phyloP scores from a whole-genome alignment of 805 yeast species.

The Zygosaccharomyces gambellarensis region DNA sequence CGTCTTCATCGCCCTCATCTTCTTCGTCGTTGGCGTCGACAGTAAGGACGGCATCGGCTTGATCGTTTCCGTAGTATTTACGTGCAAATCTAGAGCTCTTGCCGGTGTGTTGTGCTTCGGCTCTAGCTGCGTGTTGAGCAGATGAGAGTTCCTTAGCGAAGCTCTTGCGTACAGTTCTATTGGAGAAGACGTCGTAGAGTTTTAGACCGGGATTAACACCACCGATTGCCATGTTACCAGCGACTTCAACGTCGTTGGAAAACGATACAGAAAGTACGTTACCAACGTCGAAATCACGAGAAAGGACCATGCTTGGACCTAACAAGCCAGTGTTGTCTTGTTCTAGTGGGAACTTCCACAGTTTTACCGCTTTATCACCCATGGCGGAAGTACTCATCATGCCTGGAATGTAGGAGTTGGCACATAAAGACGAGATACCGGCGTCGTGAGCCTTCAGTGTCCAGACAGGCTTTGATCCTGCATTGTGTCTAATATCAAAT shows the following conservation, averaged over 20 bases:
- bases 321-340: conserved; percentile 24
- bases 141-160: conserved; percentile 55
- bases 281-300: conserved; percentile 92
- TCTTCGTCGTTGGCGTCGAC: conserved; percentile 64
- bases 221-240: conserved; percentile 80
- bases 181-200: conserved; percentile 88
- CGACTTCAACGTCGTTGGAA: conserved; percentile 81
- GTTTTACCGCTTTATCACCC: conserved; percentile 80
- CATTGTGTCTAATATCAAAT: conserved; percentile 68
- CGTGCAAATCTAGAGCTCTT: conserved; percentile 70
- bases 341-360: conserved; percentile 70
- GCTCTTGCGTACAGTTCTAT: conserved; percentile 66
- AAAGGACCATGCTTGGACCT: conserved; percentile 79
- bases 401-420: conserved; percentile 63
- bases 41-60: conserved; percentile 52
- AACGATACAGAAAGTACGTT: conserved; percentile 78
- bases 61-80: conserved; percentile 51
- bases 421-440: conserved; percentile 77
- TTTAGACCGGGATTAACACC: conserved; percentile 82
- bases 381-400: conserved; percentile 81
- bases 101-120: conserved; percentile 50
- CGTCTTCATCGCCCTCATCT: conserved; percentile 53
- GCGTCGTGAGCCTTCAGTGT: conserved; percentile 95
- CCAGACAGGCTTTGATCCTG: conserved; percentile 72
- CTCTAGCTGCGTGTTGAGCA: conserved; percentile 54